These are phyloP conservation scores for Aspergillus pseudoviridinutans DNA, from an alignment of 2,329 filamentous ascomycete genomes.

Conservation along the genomic window DNA sequence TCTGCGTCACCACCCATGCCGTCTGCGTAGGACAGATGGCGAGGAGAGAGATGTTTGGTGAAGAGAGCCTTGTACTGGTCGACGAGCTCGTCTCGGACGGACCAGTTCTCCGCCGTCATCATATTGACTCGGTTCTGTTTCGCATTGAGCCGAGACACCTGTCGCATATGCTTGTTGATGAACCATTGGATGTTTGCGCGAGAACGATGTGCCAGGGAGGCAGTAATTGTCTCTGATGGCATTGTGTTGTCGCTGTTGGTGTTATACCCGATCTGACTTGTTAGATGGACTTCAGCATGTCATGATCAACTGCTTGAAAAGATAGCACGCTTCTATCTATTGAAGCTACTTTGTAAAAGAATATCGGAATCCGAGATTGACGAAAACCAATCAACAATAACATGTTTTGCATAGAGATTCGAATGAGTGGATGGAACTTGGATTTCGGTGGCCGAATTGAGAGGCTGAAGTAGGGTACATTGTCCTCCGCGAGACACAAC, in stretches of 20 bases:
- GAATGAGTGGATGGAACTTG: not conserved
- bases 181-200: not conserved
- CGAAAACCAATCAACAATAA: not conserved
- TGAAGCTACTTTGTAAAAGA: too few relatives aligned
- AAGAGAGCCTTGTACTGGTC: not conserved
- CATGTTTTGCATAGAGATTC: not conserved
- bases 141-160: not conserved
- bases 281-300: too few relatives aligned
- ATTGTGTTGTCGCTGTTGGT: not conserved
- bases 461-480: not conserved
- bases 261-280: not conserved
- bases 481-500: too few relatives aligned
- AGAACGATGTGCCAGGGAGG: not conserved
- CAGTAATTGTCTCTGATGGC: not conserved
- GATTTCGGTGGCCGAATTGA: not conserved
- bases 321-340: too few relatives aligned
- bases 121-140: not conserved
- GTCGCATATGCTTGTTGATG: not conserved
- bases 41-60: not conserved
- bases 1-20: not conserved
- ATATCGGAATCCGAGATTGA: not conserved
- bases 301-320: too few relatives aligned
- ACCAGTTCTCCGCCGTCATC: not conserved
- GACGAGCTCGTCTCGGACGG: not conserved
- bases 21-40: not conserved